phyloP scores from a whole-genome alignment of 2,329 filamentous ascomycete species.

The Aschersonia sp. region DNA sequence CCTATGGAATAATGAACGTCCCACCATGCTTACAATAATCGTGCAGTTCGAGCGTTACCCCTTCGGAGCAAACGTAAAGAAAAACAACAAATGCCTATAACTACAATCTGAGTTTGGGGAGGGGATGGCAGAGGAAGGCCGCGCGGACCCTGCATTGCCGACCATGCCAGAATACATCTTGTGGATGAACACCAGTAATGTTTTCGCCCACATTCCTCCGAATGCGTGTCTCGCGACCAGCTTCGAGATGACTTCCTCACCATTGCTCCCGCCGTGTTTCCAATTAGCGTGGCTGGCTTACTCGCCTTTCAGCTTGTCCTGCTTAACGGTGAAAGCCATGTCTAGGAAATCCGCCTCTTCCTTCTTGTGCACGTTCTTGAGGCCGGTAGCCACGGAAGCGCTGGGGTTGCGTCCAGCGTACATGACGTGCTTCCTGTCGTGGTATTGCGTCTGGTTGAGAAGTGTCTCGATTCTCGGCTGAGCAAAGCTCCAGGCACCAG shows the following conservation, averaged over 20 bases:
- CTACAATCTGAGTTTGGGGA: neutral
- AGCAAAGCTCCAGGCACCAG: slow-evolving; percentile 92
- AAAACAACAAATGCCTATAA: neutral
- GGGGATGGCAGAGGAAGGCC: neutral
- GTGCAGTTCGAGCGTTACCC: too few relatives aligned
- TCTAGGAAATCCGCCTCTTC: slow-evolving; percentile 78
- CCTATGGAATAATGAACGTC: too few relatives aligned
- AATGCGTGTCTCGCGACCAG: neutral
- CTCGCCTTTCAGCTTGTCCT: slow-evolving; percentile 57
- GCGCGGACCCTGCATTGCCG: neutral
- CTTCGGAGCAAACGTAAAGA: neutral
- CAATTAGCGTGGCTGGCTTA: slow-evolving; percentile 15
- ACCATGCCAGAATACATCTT: neutral
- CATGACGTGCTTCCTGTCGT: slow-evolving; percentile 90
- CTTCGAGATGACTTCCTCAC: too few relatives aligned
- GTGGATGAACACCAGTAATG: neutral
- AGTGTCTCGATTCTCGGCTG: slow-evolving; percentile 95
- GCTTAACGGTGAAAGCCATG: slow-evolving; percentile 47
- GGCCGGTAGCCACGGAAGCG: slow-evolving; percentile 82
- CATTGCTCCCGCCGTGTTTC: too few relatives aligned
- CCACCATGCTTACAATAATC: too few relatives aligned
- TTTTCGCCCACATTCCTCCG: neutral
- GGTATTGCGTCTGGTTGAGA: slow-evolving; percentile 81
- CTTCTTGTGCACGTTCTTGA: slow-evolving; percentile 78
- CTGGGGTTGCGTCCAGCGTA: slow-evolving; percentile 91